Evolutionary conservation across 768 basidiomycete species (phyloP).

Genomic region (Boletus edulis): DNA sequence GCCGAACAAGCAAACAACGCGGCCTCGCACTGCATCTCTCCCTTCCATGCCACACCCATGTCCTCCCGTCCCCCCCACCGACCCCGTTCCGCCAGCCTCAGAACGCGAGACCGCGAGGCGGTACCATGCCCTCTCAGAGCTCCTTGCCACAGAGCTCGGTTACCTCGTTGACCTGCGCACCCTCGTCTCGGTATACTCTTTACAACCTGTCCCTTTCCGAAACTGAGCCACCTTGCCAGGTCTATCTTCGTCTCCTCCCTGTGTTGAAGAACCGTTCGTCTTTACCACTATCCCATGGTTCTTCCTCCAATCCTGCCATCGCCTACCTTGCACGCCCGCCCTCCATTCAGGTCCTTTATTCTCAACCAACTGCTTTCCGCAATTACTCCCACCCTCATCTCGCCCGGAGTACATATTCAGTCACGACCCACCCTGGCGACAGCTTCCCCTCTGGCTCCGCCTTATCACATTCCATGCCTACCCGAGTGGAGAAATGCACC

Average conservation of each 20-base stretch:
- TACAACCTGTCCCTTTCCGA: background rate
- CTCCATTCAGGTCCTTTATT: slow-evolving; percentile 38
- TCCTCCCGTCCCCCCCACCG: too few relatives aligned
- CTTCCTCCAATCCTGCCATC: slow-evolving; percentile 28
- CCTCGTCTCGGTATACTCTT: slow-evolving; percentile 62
- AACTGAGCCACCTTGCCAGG: slow-evolving; percentile 38
- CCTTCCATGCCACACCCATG: background rate
- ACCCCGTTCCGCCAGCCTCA: background rate
- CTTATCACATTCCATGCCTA: slow-evolving; percentile 9
- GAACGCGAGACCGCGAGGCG: slow-evolving; percentile 15
- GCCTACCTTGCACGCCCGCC: slow-evolving; percentile 37
- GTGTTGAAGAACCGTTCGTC: slow-evolving; percentile 36
- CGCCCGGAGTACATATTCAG: slow-evolving; percentile 10
- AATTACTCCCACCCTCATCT: slow-evolving; percentile 45
- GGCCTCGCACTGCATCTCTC: background rate
- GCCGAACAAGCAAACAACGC: background rate
- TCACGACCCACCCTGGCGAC: slow-evolving; percentile 16
- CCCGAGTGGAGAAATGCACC: slow-evolving; percentile 32
- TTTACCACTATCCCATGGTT: slow-evolving; percentile 18
- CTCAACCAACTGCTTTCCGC: slow-evolving; percentile 42
- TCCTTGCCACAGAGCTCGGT: slow-evolving; percentile 79
- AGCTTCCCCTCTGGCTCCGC: slow-evolving; percentile 1
- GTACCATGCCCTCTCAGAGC: slow-evolving; percentile 79
- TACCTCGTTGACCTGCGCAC: slow-evolving; percentile 79
- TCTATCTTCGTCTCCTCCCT: slow-evolving; percentile 61